These are phyloP conservation scores for Pythium utonaiense DNA, from an alignment of 352 stramenopile genomes.

Conservation along the genomic window DNA sequence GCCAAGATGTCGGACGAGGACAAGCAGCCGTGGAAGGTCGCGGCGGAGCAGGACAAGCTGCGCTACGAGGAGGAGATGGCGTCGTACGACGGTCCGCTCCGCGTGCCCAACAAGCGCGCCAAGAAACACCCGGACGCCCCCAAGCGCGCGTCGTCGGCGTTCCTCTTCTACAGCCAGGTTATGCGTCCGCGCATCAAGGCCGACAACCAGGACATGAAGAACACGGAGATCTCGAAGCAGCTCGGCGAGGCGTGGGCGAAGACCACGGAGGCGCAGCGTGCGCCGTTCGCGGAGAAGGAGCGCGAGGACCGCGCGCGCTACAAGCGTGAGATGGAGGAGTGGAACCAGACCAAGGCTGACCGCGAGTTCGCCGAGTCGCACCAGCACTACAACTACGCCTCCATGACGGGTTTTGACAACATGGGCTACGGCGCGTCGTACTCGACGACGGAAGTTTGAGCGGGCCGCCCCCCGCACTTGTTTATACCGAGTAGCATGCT, in stretches of 20 bases:
- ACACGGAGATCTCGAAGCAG: constrained; percentile 94
- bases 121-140: constrained; percentile 94
- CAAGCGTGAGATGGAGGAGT: constrained; percentile 92
- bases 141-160: constrained; percentile 93
- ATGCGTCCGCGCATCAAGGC: constrained; percentile 88
- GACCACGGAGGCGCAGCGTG: constrained; percentile 88
- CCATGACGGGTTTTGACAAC: constrained; percentile 80
- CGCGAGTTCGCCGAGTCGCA: constrained; percentile 82
- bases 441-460: constrained; percentile 36
- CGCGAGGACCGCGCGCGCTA: constrained; percentile 89
- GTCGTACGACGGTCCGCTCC: constrained; percentile 88
- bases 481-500: background rate
- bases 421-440: constrained; percentile 73
- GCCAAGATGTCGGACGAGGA: constrained; percentile 88
- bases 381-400: constrained; percentile 76
- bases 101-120: constrained; percentile 90
- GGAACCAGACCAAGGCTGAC: constrained; percentile 83
- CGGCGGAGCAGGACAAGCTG: constrained; percentile 91
- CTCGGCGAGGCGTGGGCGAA: constrained; percentile 92
- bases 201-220: constrained; percentile 93
- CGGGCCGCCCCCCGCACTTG: background rate
- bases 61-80: constrained; percentile 93
- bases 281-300: constrained; percentile 91
- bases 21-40: constrained; percentile 91
- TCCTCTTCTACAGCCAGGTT: constrained; percentile 93